A percentile compares a stretch with the other conserved stretches of the same genome.
Conservation (phyloP, 1,284 basidiomycete genomes). For the Trichosporon asahii region DNA sequence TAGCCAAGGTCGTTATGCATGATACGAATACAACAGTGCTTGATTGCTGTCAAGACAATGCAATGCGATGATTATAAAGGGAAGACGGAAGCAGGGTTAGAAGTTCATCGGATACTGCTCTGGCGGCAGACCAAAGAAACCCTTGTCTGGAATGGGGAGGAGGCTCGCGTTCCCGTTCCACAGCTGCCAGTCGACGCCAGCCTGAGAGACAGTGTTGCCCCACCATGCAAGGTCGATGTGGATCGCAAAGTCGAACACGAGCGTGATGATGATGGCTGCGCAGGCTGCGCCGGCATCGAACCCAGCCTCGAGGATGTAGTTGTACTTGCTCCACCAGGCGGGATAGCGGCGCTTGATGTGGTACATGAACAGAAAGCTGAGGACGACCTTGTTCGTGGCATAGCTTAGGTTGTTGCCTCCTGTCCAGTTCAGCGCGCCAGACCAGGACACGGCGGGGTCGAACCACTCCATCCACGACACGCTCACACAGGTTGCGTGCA, state of each 20-base stretch:
- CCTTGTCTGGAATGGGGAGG: conserved; percentile 9
- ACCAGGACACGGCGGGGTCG: conserved; percentile 18
- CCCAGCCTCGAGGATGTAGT: conserved; percentile 24
- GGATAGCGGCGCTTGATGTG: conserved; percentile 26
- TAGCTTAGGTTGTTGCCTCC: conserved; percentile 16
- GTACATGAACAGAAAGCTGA: conserved; percentile 20
- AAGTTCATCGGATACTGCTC: conserved; percentile 11
- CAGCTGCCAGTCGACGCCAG: conserved; percentile 10
- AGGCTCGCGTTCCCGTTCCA: conserved; percentile 14
- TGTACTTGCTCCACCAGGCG: conserved; percentile 28
- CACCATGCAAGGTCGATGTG: conserved; percentile 13
- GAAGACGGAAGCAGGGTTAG: neutral
- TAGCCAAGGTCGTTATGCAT: neutral
- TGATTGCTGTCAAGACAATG: neutral
- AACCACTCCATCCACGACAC: conserved; percentile 10
- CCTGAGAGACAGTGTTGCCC: conserved; percentile 14
- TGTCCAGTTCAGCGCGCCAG: conserved; percentile 18
- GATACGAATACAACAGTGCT: neutral
- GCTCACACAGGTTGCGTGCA: neutral
- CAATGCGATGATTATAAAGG: neutral
- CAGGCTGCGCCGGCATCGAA: conserved; percentile 21
- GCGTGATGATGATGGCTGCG: conserved; percentile 20
- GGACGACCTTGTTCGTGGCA: conserved; percentile 15
- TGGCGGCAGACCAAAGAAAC: conserved; percentile 17
- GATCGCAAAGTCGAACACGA: conserved; percentile 12